These are phyloP conservation scores for Neonectria sp. DNA, from an alignment of 2,329 filamentous ascomycete genomes.

Conservation along the genomic window DNA sequence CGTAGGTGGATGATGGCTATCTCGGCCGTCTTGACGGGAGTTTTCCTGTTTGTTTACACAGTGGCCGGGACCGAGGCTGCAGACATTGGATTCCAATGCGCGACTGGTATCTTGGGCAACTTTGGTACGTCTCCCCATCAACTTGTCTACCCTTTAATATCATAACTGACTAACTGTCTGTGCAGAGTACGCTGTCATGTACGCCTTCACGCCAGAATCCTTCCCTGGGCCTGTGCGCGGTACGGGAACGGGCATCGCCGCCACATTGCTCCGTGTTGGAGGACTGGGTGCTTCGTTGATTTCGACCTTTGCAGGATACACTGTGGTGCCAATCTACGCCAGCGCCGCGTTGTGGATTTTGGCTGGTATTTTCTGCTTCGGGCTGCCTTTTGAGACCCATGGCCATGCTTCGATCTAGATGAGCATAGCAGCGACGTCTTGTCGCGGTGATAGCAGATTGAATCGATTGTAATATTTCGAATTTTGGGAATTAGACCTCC, in stretches of 20 bases:
- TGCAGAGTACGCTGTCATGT: constrained; percentile 46
- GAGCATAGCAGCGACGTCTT: not conserved
- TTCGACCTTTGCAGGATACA: constrained; percentile 60
- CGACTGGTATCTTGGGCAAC: constrained; percentile 57
- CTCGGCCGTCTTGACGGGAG: constrained; percentile 57
- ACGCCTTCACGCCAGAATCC: constrained; percentile 66
- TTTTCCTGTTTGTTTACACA: constrained; percentile 62
- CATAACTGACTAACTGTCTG: not conserved
- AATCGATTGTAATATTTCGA: constrained; percentile 35
- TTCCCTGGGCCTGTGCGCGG: constrained; percentile 68
- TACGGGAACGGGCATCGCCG: constrained; percentile 64
- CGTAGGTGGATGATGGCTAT: constrained; percentile 61
- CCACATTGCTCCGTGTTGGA: constrained; percentile 55
- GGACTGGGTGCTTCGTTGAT: constrained; percentile 60
- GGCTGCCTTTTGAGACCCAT: constrained; percentile 62
- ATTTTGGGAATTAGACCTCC: constrained; percentile 30
- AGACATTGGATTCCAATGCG: constrained; percentile 55
- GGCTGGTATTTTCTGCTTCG: constrained; percentile 58
- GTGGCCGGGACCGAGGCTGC: constrained; percentile 51
- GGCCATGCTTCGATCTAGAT: constrained; percentile 52
- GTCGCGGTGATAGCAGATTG: not conserved
- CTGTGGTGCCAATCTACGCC: constrained; percentile 60
- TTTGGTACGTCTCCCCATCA: constrained; percentile 46
- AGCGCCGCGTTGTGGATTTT: constrained; percentile 61
- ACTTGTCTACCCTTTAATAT: too few species aligned